A percentile compares a stretch with the other conserved stretches of the same genome.
Evolutionary conservation across 2,329 filamentous ascomycete genomes (phyloP).

Genomic region (Pseudogymnoascus sp.): DNA sequence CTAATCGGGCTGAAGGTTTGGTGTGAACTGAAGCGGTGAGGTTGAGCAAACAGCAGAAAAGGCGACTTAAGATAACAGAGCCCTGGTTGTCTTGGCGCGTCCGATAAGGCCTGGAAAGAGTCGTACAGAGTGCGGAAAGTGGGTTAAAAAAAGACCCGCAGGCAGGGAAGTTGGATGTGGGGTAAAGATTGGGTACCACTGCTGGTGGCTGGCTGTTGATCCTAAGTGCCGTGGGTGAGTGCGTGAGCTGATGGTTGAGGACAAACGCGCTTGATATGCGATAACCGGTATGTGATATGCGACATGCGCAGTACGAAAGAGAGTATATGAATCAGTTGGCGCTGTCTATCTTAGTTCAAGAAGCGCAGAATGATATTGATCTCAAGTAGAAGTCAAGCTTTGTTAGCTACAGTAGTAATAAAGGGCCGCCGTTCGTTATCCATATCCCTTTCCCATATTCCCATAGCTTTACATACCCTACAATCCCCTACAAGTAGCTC

Average conservation of each 20-base stretch:
- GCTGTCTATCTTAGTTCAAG: not conserved
- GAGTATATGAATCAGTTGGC: not conserved
- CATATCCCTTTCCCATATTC: not conserved
- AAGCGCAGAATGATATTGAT: not conserved
- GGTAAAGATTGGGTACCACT: constrained; percentile 2
- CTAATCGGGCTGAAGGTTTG: constrained; percentile 3
- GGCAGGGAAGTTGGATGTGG: not conserved
- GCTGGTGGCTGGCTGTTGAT: not conserved
- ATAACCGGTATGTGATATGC: not conserved
- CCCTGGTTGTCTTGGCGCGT: constrained; percentile 6
- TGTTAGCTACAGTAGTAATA: not conserved
- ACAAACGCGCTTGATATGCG: not conserved
- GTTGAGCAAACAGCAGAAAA: constrained; percentile 8
- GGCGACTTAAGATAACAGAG: constrained; percentile 7
- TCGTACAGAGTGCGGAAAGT: not conserved
- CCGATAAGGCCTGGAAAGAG: not conserved
- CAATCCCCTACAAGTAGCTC: not conserved
- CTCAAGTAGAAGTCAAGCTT: not conserved
- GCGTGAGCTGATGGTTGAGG: not conserved
- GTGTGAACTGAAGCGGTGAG: constrained; percentile 2
- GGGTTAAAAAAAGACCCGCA: not conserved
- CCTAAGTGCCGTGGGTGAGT: not conserved
- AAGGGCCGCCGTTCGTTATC: not conserved
- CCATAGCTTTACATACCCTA: not conserved
- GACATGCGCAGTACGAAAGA: not conserved